Evolutionary conservation across 2,329 filamentous ascomycete species (phyloP).

Genomic region (Sclerotinia spermophila): DNA sequence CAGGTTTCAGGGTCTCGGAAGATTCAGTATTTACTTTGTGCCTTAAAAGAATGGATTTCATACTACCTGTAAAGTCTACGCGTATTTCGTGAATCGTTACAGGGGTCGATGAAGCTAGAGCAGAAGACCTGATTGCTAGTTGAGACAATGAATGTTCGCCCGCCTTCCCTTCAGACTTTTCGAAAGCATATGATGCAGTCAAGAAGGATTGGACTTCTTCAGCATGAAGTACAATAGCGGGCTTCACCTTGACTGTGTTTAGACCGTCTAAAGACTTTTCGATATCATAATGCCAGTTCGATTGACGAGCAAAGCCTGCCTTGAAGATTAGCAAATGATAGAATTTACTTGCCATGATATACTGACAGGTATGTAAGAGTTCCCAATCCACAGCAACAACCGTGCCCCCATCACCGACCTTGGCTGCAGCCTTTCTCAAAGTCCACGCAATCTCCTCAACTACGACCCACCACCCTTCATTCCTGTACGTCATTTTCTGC

Average conservation of each 20-base stretch:
- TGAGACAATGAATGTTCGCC: constrained; percentile 58
- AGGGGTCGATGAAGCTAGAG: constrained; percentile 50
- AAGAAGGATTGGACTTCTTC: constrained; percentile 52
- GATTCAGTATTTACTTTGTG: constrained; percentile 27
- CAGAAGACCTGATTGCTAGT: constrained; percentile 54
- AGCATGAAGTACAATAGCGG: constrained; percentile 50
- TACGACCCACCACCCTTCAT: constrained; percentile 57
- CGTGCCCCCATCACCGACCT: constrained; percentile 51
- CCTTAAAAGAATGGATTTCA: constrained; percentile 52
- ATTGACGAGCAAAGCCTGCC: constrained; percentile 51
- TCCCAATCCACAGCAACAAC: constrained; percentile 64
- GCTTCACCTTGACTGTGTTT: constrained; percentile 42
- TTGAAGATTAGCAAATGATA: constrained; percentile 25
- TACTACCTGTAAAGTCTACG: constrained; percentile 54
- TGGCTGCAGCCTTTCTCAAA: constrained; percentile 54
- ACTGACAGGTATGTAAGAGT: constrained; percentile 55
- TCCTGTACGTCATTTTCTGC: constrained; percentile 53
- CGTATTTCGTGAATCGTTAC: constrained; percentile 50
- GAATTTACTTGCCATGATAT: neutral
- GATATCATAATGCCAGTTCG: constrained; percentile 61
- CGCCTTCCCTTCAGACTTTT: constrained; percentile 55
- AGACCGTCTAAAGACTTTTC: constrained; percentile 53
- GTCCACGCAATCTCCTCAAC: constrained; percentile 59
- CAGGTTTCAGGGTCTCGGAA: neutral
- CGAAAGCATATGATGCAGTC: constrained; percentile 55